A percentile compares a stretch with the other conserved stretches of the same genome.
These are phyloP conservation scores for Durotheca rogersii DNA, from an alignment of 495 filamentous ascomycete genomes.

Conservation along the genomic window DNA sequence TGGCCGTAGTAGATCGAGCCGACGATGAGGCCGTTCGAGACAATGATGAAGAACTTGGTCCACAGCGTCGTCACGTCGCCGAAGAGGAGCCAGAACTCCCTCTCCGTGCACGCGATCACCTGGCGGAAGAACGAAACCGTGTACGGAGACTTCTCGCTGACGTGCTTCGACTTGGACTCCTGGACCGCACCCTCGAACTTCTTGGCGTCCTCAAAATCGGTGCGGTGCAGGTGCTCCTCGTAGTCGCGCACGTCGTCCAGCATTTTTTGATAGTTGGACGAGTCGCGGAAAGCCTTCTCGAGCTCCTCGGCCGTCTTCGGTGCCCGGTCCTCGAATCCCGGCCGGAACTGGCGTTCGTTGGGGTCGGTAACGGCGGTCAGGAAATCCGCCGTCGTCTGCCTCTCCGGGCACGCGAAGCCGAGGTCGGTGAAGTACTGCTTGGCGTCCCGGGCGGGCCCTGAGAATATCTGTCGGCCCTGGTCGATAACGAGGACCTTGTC, in stretches of 20 bases:
- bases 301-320: conserved; percentile 76
- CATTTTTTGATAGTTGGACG: conserved; percentile 49
- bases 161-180: conserved; percentile 65
- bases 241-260: conserved; percentile 53
- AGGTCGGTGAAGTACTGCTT: conserved; percentile 65
- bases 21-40: conserved; percentile 73
- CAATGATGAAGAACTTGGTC: conserved; percentile 76
- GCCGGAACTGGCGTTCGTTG: conserved; percentile 60
- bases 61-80: conserved; percentile 72
- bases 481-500: conserved; percentile 70
- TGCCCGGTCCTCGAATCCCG: conserved; percentile 63
- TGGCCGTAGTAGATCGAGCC: conserved; percentile 71
- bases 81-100: conserved; percentile 74
- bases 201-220: conserved; percentile 61
- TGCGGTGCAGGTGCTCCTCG: conserved; percentile 43
- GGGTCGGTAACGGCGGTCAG: conserved; percentile 72
- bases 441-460: conserved; percentile 60
- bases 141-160: conserved; percentile 67
- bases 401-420: conserved; percentile 57
- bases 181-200: conserved; percentile 69
- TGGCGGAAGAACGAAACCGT: conserved; percentile 70
- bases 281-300: conserved; percentile 63
- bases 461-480: conserved; percentile 68
- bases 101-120: conserved; percentile 66
- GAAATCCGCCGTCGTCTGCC: conserved; percentile 70